Conservation (phyloP, 2,329 filamentous ascomycete species). For the Hymenoscyphus occultus region DNA sequence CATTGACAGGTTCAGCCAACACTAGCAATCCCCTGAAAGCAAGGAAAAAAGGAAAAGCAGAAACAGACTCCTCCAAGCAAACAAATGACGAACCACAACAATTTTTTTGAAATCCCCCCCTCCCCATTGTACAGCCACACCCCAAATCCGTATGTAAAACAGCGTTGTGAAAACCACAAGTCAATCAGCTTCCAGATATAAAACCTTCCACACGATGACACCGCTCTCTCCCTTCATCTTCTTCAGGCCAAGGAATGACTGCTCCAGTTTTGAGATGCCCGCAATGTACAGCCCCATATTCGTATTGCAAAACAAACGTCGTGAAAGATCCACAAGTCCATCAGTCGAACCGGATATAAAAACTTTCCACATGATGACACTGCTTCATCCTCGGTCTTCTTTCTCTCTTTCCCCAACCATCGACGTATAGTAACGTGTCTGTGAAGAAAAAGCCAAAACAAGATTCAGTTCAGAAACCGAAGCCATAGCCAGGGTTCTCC, state of each 20-base stretch:
- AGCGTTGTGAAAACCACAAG: background rate
- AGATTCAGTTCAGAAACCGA: background rate
- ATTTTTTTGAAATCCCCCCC: background rate
- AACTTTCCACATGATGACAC: background rate
- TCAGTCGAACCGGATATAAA: background rate
- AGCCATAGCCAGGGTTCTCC: slow-evolving; percentile 1
- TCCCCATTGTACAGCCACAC: background rate
- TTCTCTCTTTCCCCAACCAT: background rate
- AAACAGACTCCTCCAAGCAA: too few species aligned
- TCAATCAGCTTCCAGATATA: background rate
- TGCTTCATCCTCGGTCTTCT: background rate
- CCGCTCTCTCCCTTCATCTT: background rate
- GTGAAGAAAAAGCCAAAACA: background rate
- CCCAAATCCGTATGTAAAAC: background rate
- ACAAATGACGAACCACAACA: background rate
- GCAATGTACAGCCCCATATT: too few species aligned
- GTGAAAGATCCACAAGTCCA: background rate
- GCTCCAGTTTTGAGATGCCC: too few species aligned
- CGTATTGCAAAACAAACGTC: too few species aligned
- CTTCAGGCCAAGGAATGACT: background rate
- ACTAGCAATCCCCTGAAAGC: too few species aligned
- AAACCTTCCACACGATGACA: background rate
- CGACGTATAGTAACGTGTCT: background rate
- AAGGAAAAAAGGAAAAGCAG: too few species aligned
- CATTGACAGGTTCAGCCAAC: too few species aligned